Evolutionary conservation across 2,329 filamentous ascomycete genomes (phyloP), one percentile per base, ranked within the genome.

Genomic region (Fusarium hainanense): DNA sequence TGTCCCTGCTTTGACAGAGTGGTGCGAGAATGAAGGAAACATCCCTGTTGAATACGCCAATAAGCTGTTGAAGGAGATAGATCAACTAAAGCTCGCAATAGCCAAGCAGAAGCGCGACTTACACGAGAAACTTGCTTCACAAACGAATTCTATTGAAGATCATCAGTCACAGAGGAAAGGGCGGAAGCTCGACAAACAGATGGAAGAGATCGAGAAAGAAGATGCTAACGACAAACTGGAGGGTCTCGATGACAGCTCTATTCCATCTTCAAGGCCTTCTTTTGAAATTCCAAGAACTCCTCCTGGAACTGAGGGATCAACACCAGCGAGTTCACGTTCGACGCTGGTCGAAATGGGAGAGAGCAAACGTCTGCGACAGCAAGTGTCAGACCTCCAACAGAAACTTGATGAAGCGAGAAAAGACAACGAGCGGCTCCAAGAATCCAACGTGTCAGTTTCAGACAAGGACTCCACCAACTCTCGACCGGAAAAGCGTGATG

Each of bases 1-100:
- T 10, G 18, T 51, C 11, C 25, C 66, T 4, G 54, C 60, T n/a
- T 47, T 74, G 18, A 37, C 43, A 34, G 65, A 72, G 27, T 68
- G 57, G 55, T 68, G 54, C 27, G 7, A 20, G 18, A 44, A 37
- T n/a, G 44, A 58, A 27, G 16, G 34, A 2, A 6, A 20, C 7
- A 52, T 74, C 6, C 64, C 61, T 10, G 28, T 69, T 16, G 56
- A 64, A 34, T 37, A 64, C 30, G 66, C 56, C 47, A 71, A 61
- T 20, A 51, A 67, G 30, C 16, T 71, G 7, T 11, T 66, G 13
- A 51, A 42, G 16, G 44, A 42, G 25, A 30, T 56, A 10, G 55
- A 74, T 30, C 60, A 67, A 8, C 30, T 74, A 27, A 63, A 58
- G 42, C 48, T 68, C 14, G 54, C 69, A 28, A 51, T 63, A 58